Percentiles rank a stretch among this genome's conserved stretches.
Conservation (phyloP, 2,329 filamentous ascomycete genomes). For the Botrytis hyacinthi region DNA sequence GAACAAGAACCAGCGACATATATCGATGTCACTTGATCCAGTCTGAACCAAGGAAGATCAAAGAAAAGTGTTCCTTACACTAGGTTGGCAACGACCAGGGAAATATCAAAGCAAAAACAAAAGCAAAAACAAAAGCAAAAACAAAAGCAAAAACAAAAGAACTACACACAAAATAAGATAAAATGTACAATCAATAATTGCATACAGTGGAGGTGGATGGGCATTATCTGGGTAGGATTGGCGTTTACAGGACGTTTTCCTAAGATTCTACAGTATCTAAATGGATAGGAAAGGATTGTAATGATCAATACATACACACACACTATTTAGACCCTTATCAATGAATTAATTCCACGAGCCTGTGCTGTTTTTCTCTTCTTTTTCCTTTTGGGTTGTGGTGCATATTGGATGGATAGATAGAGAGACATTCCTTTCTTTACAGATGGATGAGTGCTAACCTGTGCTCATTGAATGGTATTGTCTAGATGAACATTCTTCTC, state of each 20-base stretch:
- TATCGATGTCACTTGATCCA: neutral
- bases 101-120: neutral
- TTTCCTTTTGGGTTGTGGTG: neutral
- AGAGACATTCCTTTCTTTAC: neutral
- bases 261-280: neutral
- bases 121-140: neutral
- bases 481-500: too few species aligned
- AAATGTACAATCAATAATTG: slow-evolving; percentile 15
- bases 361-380: neutral
- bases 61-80: neutral
- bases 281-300: neutral
- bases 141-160: neutral
- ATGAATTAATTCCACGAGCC: neutral
- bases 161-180: neutral
- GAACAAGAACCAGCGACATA: neutral
- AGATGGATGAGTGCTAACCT: neutral
- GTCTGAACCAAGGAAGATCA: neutral
- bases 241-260: neutral
- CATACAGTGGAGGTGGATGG: neutral
- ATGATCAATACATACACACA: neutral
- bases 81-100: too few species aligned
- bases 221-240: neutral
- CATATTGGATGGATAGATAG: neutral
- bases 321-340: neutral
- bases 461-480: neutral